Evolutionary conservation across 192 early-diverging fungal species (phyloP), one percentile per base, ranked within the genome.

Genomic region (Globomyces pollinis-pini): DNA sequence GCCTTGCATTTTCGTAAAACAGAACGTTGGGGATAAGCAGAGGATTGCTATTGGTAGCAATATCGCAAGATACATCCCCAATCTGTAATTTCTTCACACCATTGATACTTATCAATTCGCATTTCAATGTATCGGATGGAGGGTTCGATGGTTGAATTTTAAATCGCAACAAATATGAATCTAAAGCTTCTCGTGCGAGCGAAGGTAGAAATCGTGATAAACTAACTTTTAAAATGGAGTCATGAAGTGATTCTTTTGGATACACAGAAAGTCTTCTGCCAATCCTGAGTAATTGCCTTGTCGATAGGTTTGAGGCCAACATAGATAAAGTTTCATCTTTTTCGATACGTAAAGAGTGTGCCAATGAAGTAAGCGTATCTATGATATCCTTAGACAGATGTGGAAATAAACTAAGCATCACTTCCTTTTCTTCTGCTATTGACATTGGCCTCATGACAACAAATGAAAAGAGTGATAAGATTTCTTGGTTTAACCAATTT

Each of bases 1-100:
- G 88, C 33, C 77, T 74, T 23, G 79, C 81, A 61, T 91, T 91
- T 50, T 91, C 88, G 51, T 80, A 83, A 64, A 89, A 91, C 15
- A 85, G 59, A 36, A 84, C 67, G 38, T 81, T 69, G 36, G 84
- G 84, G 49, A 86, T 74, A n/a, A 86, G 63, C 44, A 86, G 72
- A 16, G 84, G 83, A 36, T 86, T 76, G 0, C 74, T 71, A 20
- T 75, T 69, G 29, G 74, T 67, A 15, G 67, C 58, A 21, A 86
- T 68, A 0, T 67, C 60, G 34, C 77, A 69, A 34, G 60, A 49
- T 13, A 86, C 71, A 9, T 68, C 38, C 23, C 84, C 84, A 16
- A 86, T 86, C 21, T 69, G 59, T 38, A 86, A 58, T 1, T 15
- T 38, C 35, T 55, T 23, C 26, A 13, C 53, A 9, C 6, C 5